Percentiles rank a stretch among this genome's conserved stretches.
These are phyloP conservation scores for Pythium brachiatum DNA, from an alignment of 352 stramenopile genomes.

Conservation along the genomic window DNA sequence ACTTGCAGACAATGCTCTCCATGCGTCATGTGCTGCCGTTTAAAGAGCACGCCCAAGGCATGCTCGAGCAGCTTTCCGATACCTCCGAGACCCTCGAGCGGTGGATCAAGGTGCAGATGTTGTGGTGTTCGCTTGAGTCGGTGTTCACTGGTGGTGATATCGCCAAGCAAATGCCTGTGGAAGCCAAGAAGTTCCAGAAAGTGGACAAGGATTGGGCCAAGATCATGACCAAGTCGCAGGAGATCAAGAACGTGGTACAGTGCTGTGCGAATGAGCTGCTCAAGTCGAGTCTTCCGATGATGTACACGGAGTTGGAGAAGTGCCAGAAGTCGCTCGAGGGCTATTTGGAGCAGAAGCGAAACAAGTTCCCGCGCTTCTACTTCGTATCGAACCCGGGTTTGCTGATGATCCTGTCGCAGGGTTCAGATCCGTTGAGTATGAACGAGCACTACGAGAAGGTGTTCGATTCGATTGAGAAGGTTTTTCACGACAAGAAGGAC, in stretches of 20 bases:
- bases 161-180: conserved; percentile 97
- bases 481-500: conserved; percentile 98
- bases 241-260: conserved; percentile 91
- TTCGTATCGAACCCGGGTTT: conserved; percentile 98
- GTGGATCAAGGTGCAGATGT: conserved; percentile 98
- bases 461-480: conserved; percentile 98
- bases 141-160: conserved; percentile 99
- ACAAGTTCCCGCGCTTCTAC: conserved; percentile 99
- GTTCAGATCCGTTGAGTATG: conserved; percentile 96
- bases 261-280: conserved; percentile 96
- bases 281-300: conserved; percentile 95
- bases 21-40: conserved; percentile 97
- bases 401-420: conserved; percentile 97
- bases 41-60: conserved; percentile 93
- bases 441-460: conserved; percentile 99
- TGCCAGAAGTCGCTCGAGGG: conserved; percentile 98
- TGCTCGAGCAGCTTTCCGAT: conserved; percentile 94
- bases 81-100: conserved; percentile 97
- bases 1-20: conserved; percentile 97
- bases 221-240: conserved; percentile 94
- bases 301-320: conserved; percentile 98
- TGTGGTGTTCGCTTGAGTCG: conserved; percentile 98
- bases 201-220: conserved; percentile 99
- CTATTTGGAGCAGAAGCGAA: conserved; percentile 98
- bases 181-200: conserved; percentile 98